A percentile compares a stretch with the other conserved stretches of the same genome.
These are phyloP conservation scores for Lolium multiflorum DNA, from an alignment of 176 grass and related monocot genomes.

Conservation along the genomic window DNA sequence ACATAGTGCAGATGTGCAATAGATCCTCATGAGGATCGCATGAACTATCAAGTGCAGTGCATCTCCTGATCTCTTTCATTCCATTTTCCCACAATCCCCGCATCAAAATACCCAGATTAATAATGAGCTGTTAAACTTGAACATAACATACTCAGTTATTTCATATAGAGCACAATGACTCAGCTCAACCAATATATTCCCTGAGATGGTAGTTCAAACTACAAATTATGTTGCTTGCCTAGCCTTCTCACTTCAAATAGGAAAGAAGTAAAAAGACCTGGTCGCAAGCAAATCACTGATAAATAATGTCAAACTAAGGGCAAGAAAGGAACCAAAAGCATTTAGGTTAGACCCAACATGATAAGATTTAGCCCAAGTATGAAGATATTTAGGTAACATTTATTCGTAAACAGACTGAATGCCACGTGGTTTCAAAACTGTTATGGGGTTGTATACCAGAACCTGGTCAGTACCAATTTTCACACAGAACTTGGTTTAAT, in stretches of 20 bases:
- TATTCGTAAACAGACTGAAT: no score
- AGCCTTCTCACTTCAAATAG: neutral
- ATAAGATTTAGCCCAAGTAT: neutral
- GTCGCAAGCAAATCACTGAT: neutral
- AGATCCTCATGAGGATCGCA: neutral
- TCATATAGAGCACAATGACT: neutral
- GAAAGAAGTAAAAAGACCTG: neutral
- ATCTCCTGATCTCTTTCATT: neutral
- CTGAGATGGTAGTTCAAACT: conserved; percentile 5
- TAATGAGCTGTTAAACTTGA: neutral
- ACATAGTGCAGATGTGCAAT: neutral
- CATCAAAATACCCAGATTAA: neutral
- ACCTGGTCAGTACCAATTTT: neutral
- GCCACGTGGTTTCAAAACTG: neutral
- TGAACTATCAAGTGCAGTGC: neutral
- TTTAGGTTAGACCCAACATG: neutral
- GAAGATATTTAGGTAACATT: neutral
- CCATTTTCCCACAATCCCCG: neutral
- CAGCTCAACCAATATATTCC: neutral
- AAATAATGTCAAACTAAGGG: neutral
- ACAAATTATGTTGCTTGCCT: neutral
- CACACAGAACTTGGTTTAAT: neutral
- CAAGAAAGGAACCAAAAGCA: neutral
- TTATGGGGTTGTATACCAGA: neutral
- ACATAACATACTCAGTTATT: neutral